Conservation (phyloP, 2,329 filamentous ascomycete species). For the Lojkania enalia region DNA sequence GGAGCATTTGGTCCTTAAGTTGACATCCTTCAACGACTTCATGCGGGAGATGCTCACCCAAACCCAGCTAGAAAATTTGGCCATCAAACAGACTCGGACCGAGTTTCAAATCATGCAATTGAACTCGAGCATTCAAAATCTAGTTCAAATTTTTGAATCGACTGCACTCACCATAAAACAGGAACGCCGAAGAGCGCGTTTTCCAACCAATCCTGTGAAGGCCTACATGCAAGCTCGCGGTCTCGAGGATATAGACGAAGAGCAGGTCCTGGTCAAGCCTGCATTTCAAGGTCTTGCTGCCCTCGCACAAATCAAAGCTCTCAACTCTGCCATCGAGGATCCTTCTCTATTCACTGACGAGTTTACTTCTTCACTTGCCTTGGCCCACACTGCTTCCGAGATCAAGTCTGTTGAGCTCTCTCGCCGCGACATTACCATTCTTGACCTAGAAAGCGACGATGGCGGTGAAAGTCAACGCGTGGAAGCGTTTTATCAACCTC, state of each 20-base stretch:
- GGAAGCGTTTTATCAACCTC: constrained; percentile 33
- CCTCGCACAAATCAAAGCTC: constrained; percentile 42
- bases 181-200: constrained; percentile 6
- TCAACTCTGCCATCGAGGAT: constrained; percentile 40
- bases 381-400: constrained; percentile 23
- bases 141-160: constrained; percentile 40
- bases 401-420: constrained; percentile 28
- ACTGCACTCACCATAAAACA: constrained; percentile 17
- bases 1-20: constrained; percentile 34
- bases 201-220: constrained; percentile 17
- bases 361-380: constrained; percentile 26
- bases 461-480: constrained; percentile 28
- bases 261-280: constrained; percentile 11
- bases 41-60: constrained; percentile 40
- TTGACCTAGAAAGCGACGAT: constrained; percentile 18
- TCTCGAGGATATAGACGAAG: constrained; percentile 25
- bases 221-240: constrained; percentile 24
- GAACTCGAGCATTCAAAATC: constrained; percentile 39
- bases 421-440: constrained; percentile 20
- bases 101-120: constrained; percentile 44
- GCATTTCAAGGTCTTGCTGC: constrained; percentile 28
- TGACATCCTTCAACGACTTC: constrained; percentile 42
- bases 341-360: constrained; percentile 30
- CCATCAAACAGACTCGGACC: constrained; percentile 36
- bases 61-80: constrained; percentile 32